A percentile compares a stretch with the other conserved stretches of the same genome.
These are phyloP conservation scores for Vigna unguiculata DNA, from an alignment of 306 rosid species.

Conservation along the genomic window DNA sequence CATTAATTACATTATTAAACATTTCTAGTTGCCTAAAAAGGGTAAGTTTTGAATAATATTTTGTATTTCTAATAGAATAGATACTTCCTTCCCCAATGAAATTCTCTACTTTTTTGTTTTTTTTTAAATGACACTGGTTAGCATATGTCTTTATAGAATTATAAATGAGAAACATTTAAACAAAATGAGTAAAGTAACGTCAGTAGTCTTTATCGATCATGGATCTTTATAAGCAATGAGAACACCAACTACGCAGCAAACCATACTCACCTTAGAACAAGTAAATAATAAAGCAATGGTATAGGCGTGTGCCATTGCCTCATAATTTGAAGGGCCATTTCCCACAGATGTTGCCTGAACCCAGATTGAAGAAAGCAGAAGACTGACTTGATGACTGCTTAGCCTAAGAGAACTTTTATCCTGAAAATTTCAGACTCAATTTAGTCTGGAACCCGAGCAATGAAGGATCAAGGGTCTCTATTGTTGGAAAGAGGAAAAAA, in stretches of 20 bases:
- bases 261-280: slow-evolving; percentile 75
- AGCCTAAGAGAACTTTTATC: slow-evolving; percentile 81
- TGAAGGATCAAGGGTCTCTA: slow-evolving; percentile 10
- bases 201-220: slow-evolving; percentile 2
- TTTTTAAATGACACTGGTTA: background rate
- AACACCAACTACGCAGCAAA: slow-evolving; percentile 33
- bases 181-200: slow-evolving; percentile 15
- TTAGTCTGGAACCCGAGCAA: slow-evolving; percentile 42
- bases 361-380: slow-evolving; percentile 95
- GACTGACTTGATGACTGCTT: slow-evolving; percentile 95
- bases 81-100: background rate
- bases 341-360: slow-evolving; percentile 89
- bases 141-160: slow-evolving; percentile 7
- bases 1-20: background rate
- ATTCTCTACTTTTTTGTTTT: background rate
- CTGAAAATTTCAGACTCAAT: slow-evolving; percentile 56
- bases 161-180: slow-evolving; percentile 1
- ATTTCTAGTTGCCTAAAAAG: background rate
- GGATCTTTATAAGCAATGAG: slow-evolving; percentile 38
- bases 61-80: background rate
- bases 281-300: slow-evolving; percentile 78
- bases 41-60: background rate
- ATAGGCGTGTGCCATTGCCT: slow-evolving; percentile 95
- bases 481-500: background rate
- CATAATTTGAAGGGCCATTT: slow-evolving; percentile 82